Conservation (phyloP, 2,329 filamentous ascomycete species). For the Zalaria obscura region DNA sequence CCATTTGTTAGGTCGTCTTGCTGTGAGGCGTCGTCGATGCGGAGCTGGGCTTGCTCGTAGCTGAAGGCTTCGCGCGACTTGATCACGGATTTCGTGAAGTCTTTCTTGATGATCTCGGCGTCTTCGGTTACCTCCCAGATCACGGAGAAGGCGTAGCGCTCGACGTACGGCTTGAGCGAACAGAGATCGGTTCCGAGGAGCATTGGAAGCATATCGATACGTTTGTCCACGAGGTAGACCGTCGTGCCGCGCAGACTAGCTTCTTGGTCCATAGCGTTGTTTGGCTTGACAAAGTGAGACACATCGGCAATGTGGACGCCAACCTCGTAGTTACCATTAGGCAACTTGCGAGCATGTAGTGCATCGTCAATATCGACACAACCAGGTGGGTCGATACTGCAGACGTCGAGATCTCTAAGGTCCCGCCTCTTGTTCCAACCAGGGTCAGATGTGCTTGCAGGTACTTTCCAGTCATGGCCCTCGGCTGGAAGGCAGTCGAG, state of each 20-base stretch:
- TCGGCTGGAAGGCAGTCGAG: slow-evolving; percentile 83
- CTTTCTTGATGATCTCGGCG: slow-evolving; percentile 70
- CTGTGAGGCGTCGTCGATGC: slow-evolving; percentile 80
- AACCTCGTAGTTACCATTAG: slow-evolving; percentile 90
- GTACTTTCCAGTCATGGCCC: slow-evolving; percentile 89
- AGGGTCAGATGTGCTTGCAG: slow-evolving; percentile 60
- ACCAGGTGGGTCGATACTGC: slow-evolving; percentile 90
- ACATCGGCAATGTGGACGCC: slow-evolving; percentile 98
- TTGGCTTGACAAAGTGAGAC: slow-evolving; percentile 96
- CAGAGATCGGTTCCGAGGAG: slow-evolving; percentile 91
- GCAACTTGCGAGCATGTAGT: slow-evolving; percentile 68
- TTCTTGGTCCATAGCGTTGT: slow-evolving; percentile 93
- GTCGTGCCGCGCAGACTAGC: slow-evolving; percentile 89
- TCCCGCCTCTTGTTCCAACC: slow-evolving; percentile 81
- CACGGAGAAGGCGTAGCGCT: slow-evolving; percentile 45
- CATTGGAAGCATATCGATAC: slow-evolving; percentile 98
- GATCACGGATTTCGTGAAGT: slow-evolving; percentile 96
- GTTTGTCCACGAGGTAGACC: slow-evolving; percentile 95
- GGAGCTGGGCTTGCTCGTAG: slow-evolving; percentile 88
- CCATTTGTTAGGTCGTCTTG: slow-evolving; percentile 80
- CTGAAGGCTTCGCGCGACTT: slow-evolving; percentile 92
- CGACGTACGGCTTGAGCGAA: slow-evolving; percentile 94
- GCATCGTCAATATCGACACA: slow-evolving; percentile 99
- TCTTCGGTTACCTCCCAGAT: slow-evolving; percentile 70
- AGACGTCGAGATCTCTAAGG: slow-evolving; percentile 73